Evolutionary conservation across 2,329 filamentous ascomycete genomes (phyloP), one percentile per base, ranked within the genome.

Genomic region (Botryosphaeria agaves): DNA sequence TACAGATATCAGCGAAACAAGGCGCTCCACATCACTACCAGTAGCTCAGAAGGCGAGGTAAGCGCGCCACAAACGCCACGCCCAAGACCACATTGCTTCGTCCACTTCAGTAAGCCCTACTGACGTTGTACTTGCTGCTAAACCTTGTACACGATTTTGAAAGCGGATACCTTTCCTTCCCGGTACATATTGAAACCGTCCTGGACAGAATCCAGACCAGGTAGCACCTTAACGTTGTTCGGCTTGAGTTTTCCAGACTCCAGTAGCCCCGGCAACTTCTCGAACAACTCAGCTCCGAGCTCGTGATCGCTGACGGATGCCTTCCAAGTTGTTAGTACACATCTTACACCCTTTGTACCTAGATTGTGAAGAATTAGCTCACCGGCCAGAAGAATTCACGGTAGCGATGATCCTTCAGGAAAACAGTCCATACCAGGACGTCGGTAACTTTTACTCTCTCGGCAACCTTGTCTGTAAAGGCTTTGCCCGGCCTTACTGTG

Each of bases 341-440:
- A n/a, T n/a, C n/a, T n/a, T n/a, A n/a, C n/a, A n/a, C n/a, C n/a
- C n/a, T n/a, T n/a, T n/a, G n/a, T n/a, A n/a, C n/a, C n/a, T n/a
- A n/a, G n/a, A n/a, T n/a, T 18, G 5, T 11, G 9, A 18, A 5
- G 30, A 5, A 4, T 11, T 5, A 4, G 48, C 49, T 40, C 33
- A 58, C 56, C 4, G 52, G 48, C 47, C 48, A 61, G 20, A 41
- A 37, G 18, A 54, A 50, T 0, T 42, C 34, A 2, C 46, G 44
- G 34, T 57, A 59, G 2, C 38, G 29, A 28, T 56, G 49, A 4
- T 57, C 49, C 31, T 56, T 55, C 18, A 56, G 32, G 26, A 61
- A 61, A 1, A 47, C 49, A 2, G 52, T 58, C 51, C 52, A 58
- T 1, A 61, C 53, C n/a, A 60, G 37, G 3, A 62, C 55, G 38